phyloP scores from a whole-genome alignment of 192 early-diverging fungal genomes.

The Coemansia sp. region DNA sequence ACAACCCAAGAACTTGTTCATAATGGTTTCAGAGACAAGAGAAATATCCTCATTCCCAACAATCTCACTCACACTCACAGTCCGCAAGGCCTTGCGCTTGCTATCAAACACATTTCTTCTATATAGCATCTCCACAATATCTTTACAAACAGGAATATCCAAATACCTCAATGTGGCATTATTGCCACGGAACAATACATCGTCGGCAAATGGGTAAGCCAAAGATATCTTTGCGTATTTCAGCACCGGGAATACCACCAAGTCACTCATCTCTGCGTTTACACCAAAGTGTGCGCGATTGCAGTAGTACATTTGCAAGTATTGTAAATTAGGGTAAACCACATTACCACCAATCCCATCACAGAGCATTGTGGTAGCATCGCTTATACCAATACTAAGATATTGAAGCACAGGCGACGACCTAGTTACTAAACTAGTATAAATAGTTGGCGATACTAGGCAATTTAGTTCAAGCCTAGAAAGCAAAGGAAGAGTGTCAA shows the following conservation, averaged over 20 bases:
- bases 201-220: slow-evolving; percentile 13
- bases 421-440: background rate
- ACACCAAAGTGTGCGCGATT: background rate
- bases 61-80: background rate
- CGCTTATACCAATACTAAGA: background rate
- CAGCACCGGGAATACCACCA: slow-evolving; percentile 4
- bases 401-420: background rate
- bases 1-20: background rate
- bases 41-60: background rate
- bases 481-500: background rate
- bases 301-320: background rate
- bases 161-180: slow-evolving; percentile 6
- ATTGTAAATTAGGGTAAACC: slow-evolving; percentile 10
- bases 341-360: background rate
- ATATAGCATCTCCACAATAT: background rate
- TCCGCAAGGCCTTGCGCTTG: background rate
- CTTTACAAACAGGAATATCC: background rate
- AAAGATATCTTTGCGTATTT: background rate
- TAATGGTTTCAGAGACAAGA: background rate
- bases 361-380: background rate
- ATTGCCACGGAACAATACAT: slow-evolving; percentile 16
- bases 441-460: background rate
- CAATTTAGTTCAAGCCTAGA: background rate
- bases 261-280: background rate
- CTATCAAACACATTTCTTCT: background rate